Percentiles rank a stretch among this genome's conserved stretches.
phyloP scores from a whole-genome alignment of 164 flowering plant species.

The Stephania cephalantha region DNA sequence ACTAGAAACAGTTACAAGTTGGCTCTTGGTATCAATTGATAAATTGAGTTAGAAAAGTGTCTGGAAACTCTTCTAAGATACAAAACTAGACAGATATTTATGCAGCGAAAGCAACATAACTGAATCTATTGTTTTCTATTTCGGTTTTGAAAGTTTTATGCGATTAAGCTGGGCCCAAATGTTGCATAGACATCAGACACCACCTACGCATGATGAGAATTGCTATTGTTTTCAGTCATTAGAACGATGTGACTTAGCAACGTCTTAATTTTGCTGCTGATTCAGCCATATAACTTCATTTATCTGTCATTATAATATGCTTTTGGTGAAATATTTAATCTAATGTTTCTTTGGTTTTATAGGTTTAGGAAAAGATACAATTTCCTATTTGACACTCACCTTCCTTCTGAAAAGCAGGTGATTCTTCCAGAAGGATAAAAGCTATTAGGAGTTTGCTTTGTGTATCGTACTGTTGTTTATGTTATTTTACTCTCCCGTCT shows the following conservation, averaged over 20 bases:
- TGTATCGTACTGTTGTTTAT: background rate
- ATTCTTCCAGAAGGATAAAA: background rate
- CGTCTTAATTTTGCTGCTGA: background rate
- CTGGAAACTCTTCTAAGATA: too few relatives aligned
- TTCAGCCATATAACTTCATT: background rate
- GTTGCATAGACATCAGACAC: background rate
- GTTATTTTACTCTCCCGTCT: background rate
- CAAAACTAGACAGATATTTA: too few relatives aligned
- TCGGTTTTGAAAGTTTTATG: too few relatives aligned
- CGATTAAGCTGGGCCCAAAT: background rate
- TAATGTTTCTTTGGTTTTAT: slow-evolving; percentile 8
- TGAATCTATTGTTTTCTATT: too few relatives aligned
- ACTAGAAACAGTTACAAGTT: too few relatives aligned
- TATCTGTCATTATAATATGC: background rate
- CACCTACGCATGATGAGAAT: background rate
- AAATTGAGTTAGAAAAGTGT: too few relatives aligned
- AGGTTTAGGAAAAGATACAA: slow-evolving; percentile 80
- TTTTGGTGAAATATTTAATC: background rate
- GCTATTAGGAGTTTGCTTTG: background rate
- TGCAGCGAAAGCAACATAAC: too few relatives aligned
- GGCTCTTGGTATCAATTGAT: too few relatives aligned
- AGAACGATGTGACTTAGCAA: background rate
- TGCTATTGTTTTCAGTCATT: background rate
- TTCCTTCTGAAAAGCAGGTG: slow-evolving; percentile 85
- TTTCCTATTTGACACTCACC: slow-evolving; percentile 50